These are phyloP conservation scores for Halteria grandinella DNA, from an alignment of 73 alveolate genomes.

Conservation along the genomic window DNA sequence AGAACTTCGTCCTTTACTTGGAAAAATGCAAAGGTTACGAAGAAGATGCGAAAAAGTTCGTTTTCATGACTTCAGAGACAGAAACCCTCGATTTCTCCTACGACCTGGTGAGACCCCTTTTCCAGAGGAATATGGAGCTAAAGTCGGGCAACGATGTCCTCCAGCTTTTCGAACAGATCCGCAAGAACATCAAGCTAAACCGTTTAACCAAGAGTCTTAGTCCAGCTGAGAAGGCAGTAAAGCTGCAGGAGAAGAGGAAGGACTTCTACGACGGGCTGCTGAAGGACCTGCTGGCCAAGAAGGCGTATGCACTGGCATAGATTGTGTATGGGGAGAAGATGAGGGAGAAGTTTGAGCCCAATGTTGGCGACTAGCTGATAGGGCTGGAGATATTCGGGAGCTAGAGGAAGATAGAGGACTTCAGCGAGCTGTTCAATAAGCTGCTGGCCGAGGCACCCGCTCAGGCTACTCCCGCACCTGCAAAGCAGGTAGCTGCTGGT, in stretches of 20 bases:
- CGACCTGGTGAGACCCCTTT: neutral
- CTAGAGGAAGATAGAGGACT: conserved; percentile 14
- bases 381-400: conserved; percentile 21
- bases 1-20: conserved; percentile 16
- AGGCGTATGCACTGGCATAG: conserved; percentile 17
- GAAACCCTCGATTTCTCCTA: conserved; percentile 6
- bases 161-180: conserved; percentile 45
- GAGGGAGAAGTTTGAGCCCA: conserved; percentile 41
- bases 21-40: conserved; percentile 60
- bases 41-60: conserved; percentile 54
- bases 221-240: neutral
- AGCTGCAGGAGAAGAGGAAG: neutral
- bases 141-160: conserved; percentile 32
- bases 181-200: conserved; percentile 37
- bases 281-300: neutral
- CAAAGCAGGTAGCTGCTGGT: too few species aligned
- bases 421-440: conserved; percentile 3
- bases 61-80: conserved; percentile 27
- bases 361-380: neutral
- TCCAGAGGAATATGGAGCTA: conserved; percentile 12
- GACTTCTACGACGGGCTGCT: conserved; percentile 21
- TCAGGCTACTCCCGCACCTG: too few species aligned
- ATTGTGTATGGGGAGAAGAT: conserved; percentile 27
- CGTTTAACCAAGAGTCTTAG: neutral
- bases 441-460: neutral